These are phyloP conservation scores for Daldinia sp. DNA, from an alignment of 2,329 filamentous ascomycete genomes.

Conservation along the genomic window DNA sequence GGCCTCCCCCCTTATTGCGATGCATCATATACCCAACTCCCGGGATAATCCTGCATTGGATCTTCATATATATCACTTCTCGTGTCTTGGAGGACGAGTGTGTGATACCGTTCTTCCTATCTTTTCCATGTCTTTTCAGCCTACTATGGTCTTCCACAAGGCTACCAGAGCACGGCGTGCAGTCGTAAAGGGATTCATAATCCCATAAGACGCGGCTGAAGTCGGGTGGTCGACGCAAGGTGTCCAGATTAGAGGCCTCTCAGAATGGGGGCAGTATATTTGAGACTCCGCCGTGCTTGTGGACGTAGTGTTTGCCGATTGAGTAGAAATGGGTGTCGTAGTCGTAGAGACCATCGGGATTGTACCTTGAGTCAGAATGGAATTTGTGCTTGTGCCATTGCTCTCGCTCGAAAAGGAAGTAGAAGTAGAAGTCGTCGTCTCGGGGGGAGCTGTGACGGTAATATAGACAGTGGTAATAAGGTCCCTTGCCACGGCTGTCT, in stretches of 20 bases:
- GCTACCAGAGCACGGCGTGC: slow-evolving; percentile 7
- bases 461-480: slow-evolving; percentile 26
- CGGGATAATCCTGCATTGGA: background rate
- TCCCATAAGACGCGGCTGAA: background rate
- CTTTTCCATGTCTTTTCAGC: background rate
- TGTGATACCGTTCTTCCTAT: background rate
- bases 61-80: background rate
- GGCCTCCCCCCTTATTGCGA: background rate
- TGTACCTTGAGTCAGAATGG: background rate
- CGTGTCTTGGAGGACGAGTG: background rate
- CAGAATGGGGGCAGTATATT: slow-evolving; percentile 41
- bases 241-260: slow-evolving; percentile 10
- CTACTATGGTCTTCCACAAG: background rate
- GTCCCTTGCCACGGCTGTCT: background rate
- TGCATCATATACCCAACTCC: background rate
- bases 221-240: background rate
- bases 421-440: background rate
- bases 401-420: background rate
- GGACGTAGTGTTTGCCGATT: background rate
- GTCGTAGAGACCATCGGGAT: background rate
- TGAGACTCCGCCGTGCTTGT: background rate
- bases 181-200: slow-evolving; percentile 33
- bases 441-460: slow-evolving; percentile 8
- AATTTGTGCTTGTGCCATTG: background rate
- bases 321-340: background rate